Percentiles rank a stretch among this genome's conserved stretches.
Evolutionary conservation across 169 alveolate genomes (phyloP).

Genomic region (Plasmodium cynomolgi): DNA sequence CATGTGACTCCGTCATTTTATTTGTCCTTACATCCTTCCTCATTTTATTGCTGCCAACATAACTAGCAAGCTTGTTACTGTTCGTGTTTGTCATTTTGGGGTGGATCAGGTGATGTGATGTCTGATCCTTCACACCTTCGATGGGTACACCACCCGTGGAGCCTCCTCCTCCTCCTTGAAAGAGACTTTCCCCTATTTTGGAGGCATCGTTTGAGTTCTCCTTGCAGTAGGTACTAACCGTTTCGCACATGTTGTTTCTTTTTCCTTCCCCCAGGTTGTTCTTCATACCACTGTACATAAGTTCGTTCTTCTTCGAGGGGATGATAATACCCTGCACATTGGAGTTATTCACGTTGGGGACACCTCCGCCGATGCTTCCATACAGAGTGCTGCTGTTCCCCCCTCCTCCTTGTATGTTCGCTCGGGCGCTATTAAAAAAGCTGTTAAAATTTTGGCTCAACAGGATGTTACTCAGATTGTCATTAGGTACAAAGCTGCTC

Average conservation of each 20-base stretch:
- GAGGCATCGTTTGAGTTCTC: neutral
- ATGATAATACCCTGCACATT: neutral
- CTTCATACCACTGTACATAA: neutral
- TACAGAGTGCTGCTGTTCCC: neutral
- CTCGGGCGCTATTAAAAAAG: conserved; percentile 2
- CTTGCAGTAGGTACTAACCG: conserved; percentile 6
- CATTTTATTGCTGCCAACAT: neutral
- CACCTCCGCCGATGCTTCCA: neutral
- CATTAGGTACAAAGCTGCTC: neutral
- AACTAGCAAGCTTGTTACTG: neutral
- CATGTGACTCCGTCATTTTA: neutral
- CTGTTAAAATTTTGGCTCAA: conserved; percentile 10
- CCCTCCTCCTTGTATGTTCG: neutral
- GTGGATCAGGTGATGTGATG: neutral
- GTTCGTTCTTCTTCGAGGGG: conserved; percentile 2
- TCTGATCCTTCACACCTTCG: neutral
- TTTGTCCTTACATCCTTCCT: neutral
- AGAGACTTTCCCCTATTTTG: neutral
- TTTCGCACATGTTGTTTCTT: neutral
- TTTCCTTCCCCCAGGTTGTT: neutral
- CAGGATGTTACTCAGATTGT: neutral
- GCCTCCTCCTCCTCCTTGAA: neutral
- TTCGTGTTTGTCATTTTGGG: neutral
- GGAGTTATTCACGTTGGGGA: neutral
- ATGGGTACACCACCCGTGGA: neutral